Conservation (phyloP, 805 yeast species). For the Monosporozyma siamensis region DNA sequence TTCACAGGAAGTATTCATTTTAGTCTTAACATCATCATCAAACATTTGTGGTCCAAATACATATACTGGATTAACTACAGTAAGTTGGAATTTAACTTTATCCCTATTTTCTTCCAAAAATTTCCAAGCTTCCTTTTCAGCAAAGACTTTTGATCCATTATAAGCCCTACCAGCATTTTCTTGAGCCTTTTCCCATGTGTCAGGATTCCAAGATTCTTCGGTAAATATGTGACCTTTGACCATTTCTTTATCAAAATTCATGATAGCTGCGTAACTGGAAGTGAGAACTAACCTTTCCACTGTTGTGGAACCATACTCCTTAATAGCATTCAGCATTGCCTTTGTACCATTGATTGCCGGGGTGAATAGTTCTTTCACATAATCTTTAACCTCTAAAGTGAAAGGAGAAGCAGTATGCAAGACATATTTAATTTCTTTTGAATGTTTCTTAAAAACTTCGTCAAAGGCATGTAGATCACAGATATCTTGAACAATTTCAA, state of each 20-base stretch:
- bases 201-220: slow-evolving; percentile 34
- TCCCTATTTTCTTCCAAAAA: slow-evolving; percentile 29
- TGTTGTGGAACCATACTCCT: slow-evolving; percentile 33
- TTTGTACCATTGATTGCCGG: slow-evolving; percentile 53
- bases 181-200: slow-evolving; percentile 15
- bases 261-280: slow-evolving; percentile 48
- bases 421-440: slow-evolving; percentile 33
- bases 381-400: slow-evolving; percentile 26
- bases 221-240: slow-evolving; percentile 16
- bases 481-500: slow-evolving; percentile 31
- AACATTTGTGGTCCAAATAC: slow-evolving; percentile 54
- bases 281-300: slow-evolving; percentile 45
- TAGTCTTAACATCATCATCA: slow-evolving; percentile 32
- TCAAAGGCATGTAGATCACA: slow-evolving; percentile 36
- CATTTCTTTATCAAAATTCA: slow-evolving; percentile 13
- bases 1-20: slow-evolving; percentile 32
- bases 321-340: slow-evolving; percentile 38
- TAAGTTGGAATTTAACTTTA: slow-evolving; percentile 32
- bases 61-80: slow-evolving; percentile 44
- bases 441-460: slow-evolving; percentile 32
- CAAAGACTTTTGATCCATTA: slow-evolving; percentile 50
- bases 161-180: slow-evolving; percentile 30
- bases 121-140: slow-evolving; percentile 57
- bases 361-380: slow-evolving; percentile 41
- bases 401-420: slow-evolving; percentile 49